A percentile compares a stretch with the other conserved stretches of the same genome.
phyloP scores from a whole-genome alignment of 108 stramenopile species.

The Cyclotella kingstonii region DNA sequence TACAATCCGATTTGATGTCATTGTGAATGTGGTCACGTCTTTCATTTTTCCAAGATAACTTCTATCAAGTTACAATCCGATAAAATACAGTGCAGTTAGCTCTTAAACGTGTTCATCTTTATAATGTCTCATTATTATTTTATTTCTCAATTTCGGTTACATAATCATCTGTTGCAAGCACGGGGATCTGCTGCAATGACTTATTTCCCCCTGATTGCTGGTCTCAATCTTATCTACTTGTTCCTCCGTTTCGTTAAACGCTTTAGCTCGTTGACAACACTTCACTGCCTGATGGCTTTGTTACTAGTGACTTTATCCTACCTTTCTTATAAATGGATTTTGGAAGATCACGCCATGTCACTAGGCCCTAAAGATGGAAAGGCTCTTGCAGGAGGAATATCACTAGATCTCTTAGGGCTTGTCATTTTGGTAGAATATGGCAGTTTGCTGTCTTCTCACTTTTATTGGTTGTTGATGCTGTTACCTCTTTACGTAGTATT shows the following conservation, averaged over 20 bases:
- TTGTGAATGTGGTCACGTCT: background rate
- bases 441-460: slow-evolving; percentile 39
- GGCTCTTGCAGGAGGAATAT: slow-evolving; percentile 51
- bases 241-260: slow-evolving; percentile 29
- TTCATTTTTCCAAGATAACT: no score
- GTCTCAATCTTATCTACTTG: slow-evolving; percentile 44
- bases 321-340: slow-evolving; percentile 51
- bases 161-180: slow-evolving; percentile 17
- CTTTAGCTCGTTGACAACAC: slow-evolving; percentile 11
- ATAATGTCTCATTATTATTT: background rate
- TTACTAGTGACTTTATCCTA: slow-evolving; percentile 33
- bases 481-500: slow-evolving; percentile 32
- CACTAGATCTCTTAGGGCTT: slow-evolving; percentile 56
- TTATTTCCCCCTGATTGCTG: slow-evolving; percentile 50
- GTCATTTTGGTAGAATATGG: slow-evolving; percentile 51
- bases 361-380: slow-evolving; percentile 14
- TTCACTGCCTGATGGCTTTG: slow-evolving; percentile 23
- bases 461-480: slow-evolving; percentile 42
- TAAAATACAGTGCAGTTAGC: no score
- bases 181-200: slow-evolving; percentile 41
- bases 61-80: no score
- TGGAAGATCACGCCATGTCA: slow-evolving; percentile 45
- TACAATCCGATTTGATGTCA: background rate
- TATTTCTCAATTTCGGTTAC: background rate
- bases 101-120: background rate